Conservation (phyloP, 169 alveolate species). For the Eimeria brunetti region DNA sequence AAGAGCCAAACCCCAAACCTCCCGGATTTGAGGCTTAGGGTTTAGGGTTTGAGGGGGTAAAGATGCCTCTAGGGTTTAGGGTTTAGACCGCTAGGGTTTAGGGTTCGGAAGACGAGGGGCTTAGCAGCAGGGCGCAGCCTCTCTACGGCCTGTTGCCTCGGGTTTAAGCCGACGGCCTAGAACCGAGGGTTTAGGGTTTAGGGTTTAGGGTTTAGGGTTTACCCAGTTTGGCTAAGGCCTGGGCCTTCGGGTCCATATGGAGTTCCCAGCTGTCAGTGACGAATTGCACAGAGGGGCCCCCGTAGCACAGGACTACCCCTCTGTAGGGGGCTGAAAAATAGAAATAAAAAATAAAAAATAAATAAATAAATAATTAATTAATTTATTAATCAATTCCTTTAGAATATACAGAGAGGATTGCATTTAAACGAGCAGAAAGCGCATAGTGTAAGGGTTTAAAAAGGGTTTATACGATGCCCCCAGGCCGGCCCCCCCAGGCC, state of each 20-base stretch:
- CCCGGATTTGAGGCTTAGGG: too few species aligned
- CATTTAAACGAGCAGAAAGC: not conserved
- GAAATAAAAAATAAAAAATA: not conserved
- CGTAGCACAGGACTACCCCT: constrained; percentile 67
- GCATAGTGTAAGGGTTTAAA: too few species aligned
- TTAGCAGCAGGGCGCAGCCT: not conserved
- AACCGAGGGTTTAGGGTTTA: not conserved
- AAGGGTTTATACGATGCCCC: not conserved
- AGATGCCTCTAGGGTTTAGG: not conserved
- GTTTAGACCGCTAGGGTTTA: constrained; percentile 5
- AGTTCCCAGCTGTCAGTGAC: constrained; percentile 65
- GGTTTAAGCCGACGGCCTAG: not conserved
- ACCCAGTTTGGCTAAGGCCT: constrained; percentile 76
- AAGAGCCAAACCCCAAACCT: too few species aligned
- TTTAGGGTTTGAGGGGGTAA: too few species aligned
- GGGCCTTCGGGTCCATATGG: constrained; percentile 64
- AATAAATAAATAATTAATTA: not conserved
- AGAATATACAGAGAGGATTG: not conserved
- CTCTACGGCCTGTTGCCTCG: not conserved
- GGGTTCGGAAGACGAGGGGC: not conserved
- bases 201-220: constrained; percentile 8
- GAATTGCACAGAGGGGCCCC: constrained; percentile 75
- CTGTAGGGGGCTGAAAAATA: constrained; percentile 53
- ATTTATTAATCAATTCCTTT: not conserved
- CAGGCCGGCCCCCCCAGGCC: not conserved